These are phyloP conservation scores for Mucor piriformis DNA, from an alignment of 371 early-diverging fungal genomes.

Conservation along the genomic window DNA sequence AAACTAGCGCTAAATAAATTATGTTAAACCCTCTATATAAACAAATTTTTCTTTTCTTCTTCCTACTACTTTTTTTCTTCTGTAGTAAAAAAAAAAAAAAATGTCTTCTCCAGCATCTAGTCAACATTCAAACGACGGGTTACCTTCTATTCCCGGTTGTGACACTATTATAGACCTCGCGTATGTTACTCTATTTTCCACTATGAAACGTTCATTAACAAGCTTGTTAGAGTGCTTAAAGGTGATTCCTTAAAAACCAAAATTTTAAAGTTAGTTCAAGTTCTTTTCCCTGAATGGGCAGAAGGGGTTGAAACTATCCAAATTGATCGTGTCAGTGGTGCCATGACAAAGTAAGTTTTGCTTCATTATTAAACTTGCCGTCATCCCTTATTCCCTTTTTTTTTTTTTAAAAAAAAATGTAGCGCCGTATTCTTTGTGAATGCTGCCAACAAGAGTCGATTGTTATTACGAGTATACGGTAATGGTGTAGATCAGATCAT, in stretches of 20 bases:
- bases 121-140: background rate
- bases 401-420: no score
- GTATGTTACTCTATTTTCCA: slow-evolving; percentile 11
- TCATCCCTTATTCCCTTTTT: background rate
- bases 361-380: background rate
- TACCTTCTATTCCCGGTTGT: slow-evolving; percentile 27
- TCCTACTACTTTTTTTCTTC: background rate
- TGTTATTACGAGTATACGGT: slow-evolving; percentile 82
- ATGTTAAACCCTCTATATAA: background rate
- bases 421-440: slow-evolving; percentile 76
- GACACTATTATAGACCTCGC: slow-evolving; percentile 26
- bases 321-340: slow-evolving; percentile 71
- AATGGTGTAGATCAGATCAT: slow-evolving; percentile 78
- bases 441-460: slow-evolving; percentile 43
- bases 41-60: background rate
- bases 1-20: background rate
- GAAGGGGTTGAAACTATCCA: slow-evolving; percentile 38
- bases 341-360: slow-evolving; percentile 71
- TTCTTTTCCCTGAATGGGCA: slow-evolving; percentile 50
- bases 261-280: slow-evolving; percentile 25
- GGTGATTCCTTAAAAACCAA: slow-evolving; percentile 22
- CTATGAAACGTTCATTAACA: no score
- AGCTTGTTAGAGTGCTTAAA: slow-evolving; percentile 20
- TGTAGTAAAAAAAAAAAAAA: background rate
- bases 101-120: slow-evolving; percentile 8